Conservation (phyloP, 768 basidiomycete genomes). For the Rhizopogon sp. region DNA sequence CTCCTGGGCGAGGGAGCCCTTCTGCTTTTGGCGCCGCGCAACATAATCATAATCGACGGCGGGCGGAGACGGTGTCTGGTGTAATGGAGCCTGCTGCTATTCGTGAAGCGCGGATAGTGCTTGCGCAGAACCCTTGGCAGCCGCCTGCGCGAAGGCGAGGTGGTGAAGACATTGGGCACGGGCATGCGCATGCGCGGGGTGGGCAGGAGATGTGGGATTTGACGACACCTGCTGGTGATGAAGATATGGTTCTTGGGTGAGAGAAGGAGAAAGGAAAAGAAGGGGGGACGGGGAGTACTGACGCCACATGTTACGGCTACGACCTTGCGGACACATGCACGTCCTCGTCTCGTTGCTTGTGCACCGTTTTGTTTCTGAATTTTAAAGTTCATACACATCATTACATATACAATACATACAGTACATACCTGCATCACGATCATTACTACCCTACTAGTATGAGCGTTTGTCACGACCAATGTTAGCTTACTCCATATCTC, state of each 20-base stretch:
- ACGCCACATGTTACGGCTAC: background rate
- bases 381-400: constrained; percentile 3
- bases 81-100: constrained; percentile 19
- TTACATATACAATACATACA: constrained; percentile 13
- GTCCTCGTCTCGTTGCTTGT: background rate
- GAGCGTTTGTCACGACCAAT: background rate
- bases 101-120: background rate
- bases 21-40: constrained; percentile 5
- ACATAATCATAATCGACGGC: constrained; percentile 19
- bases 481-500: background rate
- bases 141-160: background rate
- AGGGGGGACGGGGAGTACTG: too few species aligned
- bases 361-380: background rate
- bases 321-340: background rate
- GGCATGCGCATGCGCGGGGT: constrained; percentile 12
- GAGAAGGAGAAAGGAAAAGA: constrained; percentile 11
- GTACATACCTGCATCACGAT: constrained; percentile 16
- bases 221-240: constrained; percentile 17
- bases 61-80: constrained; percentile 30
- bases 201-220: constrained; percentile 25
- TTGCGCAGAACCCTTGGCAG: background rate
- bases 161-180: constrained; percentile 11
- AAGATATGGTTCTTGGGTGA: constrained; percentile 28
- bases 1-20: background rate
- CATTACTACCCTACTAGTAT: background rate